Conservation (phyloP, 2,329 filamentous ascomycete genomes). For the Trichothecium roseum region DNA sequence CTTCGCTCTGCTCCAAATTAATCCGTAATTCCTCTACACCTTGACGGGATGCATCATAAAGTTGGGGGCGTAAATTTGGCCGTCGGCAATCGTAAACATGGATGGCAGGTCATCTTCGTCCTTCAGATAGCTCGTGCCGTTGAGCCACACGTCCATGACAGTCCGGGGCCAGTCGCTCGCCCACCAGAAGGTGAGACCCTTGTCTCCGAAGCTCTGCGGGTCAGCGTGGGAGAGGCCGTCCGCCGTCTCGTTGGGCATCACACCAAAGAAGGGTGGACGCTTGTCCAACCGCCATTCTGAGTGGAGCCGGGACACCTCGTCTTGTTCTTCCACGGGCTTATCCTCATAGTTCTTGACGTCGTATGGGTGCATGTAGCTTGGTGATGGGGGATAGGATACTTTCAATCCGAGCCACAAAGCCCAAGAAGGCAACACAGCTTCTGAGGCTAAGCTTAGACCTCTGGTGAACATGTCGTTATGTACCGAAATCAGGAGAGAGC, state of each 20-base stretch:
- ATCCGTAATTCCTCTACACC: slow-evolving; percentile 5
- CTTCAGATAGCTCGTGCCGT: slow-evolving; percentile 4
- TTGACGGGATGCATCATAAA: slow-evolving; percentile 27
- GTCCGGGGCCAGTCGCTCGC: slow-evolving; percentile 18
- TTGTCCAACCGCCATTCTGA: slow-evolving; percentile 2
- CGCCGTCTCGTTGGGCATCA: slow-evolving; percentile 13
- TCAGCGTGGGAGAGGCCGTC: slow-evolving; percentile 15
- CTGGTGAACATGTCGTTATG: slow-evolving; percentile 20
- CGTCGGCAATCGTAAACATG: slow-evolving; percentile 16
- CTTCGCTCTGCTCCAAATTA: too few species aligned
- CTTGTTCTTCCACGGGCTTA: slow-evolving; percentile 7
- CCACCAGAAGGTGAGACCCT: slow-evolving; percentile 21
- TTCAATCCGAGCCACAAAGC: slow-evolving; percentile 28
- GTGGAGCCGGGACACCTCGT: slow-evolving; percentile 1
- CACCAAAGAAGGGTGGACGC: slow-evolving; percentile 16
- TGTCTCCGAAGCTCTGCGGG: slow-evolving; percentile 12
- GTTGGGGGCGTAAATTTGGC: slow-evolving; percentile 21
- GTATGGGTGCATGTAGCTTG: slow-evolving; percentile 17
- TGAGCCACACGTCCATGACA: slow-evolving; percentile 22
- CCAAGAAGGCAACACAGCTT: slow-evolving; percentile 23
- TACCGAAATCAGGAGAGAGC: slow-evolving; percentile 18
- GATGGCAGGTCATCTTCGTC: slow-evolving; percentile 12
- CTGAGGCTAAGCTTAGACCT: slow-evolving; percentile 19
- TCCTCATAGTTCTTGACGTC: slow-evolving; percentile 8
- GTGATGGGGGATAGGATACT: slow-evolving; percentile 23